Base-by-base conservation (phyloP, 2,329 filamentous ascomycete species). In the Ilyonectria sp. region DNA sequence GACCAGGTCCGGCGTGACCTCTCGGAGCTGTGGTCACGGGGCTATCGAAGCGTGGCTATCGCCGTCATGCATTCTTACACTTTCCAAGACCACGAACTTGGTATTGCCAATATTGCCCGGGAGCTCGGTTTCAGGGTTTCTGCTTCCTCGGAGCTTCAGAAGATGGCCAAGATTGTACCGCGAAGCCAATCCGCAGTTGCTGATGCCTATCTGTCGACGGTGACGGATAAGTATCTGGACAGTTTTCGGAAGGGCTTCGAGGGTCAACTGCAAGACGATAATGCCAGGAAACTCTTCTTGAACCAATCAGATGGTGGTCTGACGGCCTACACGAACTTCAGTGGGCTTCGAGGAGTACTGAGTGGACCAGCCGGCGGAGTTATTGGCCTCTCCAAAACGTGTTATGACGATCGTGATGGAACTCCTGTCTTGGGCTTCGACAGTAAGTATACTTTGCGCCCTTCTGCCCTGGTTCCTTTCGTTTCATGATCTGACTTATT, bases 51-150 rank as follows among this genome's bases (percentile, higher is more conserved):
- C 75, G 90, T 97, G 71, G 93, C 94, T 4, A 93, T 97, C 2
- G 95, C 93, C 71, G 82, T 97, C 67, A 93, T 96, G 89, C 94
- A 97, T 76, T 91, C 91, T 1, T 97, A 97, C 77, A 95, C 93
- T 0, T 97, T 93, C 75, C 93, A 93, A 1, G 88, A 92, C 54
- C 94, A 97, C 73, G 94, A 97, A 78, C 89, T 90, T 1, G 75
- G 93, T 29, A 85, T 97, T 8, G 93, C 93, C 19, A 87, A 85
- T 71, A 83, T 97, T 49, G 94, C 94, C 0, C 85, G 84, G 59
- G 90, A 94, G 23, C 90, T 96, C 68, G 94, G 94, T 2, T 93
- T 93, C 74, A 82, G 92, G 77, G 88, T 93, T 61, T 91, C 88
- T 63, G 81, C 92, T 26, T 92, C 89, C 50, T 89, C 91, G 68